These are phyloP conservation scores for Aphanomyces astaci DNA, from an alignment of 352 stramenopile genomes.

Conservation along the genomic window DNA sequence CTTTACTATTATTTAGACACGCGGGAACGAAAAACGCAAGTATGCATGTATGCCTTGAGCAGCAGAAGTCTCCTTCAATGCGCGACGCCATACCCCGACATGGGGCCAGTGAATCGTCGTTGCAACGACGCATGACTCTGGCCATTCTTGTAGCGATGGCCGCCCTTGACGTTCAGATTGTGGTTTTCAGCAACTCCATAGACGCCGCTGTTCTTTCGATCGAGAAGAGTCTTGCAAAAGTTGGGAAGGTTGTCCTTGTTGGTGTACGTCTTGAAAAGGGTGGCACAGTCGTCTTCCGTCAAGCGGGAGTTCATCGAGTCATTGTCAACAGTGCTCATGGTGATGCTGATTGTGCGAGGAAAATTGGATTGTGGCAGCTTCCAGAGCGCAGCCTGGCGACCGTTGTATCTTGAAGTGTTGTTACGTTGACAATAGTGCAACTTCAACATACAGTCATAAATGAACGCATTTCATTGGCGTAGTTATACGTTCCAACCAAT, in stretches of 20 bases:
- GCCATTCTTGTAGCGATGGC: constrained; percentile 45
- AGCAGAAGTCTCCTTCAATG: no score
- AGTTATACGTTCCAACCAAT: no score
- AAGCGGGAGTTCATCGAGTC: neutral
- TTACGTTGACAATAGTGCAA: no score
- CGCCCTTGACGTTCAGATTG: constrained; percentile 50
- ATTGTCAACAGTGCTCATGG: neutral
- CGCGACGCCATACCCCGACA: constrained; percentile 60
- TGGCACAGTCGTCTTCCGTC: constrained; percentile 45
- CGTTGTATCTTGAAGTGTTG: no score
- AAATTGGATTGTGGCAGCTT: no score
- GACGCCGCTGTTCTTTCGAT: constrained; percentile 51
- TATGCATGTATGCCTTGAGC: no score
- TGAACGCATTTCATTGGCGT: neutral
- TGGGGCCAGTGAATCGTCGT: constrained; percentile 74
- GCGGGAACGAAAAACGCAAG: no score
- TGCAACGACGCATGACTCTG: constrained; percentile 70
- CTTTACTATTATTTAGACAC: no score
- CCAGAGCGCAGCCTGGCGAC: no score
- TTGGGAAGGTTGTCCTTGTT: constrained; percentile 73
- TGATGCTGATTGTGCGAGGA: neutral
- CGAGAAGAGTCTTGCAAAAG: constrained; percentile 69
- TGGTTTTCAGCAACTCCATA: constrained; percentile 67
- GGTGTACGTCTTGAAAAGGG: constrained; percentile 60
- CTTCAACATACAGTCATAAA: constrained; percentile 5